phyloP scores from a whole-genome alignment of 2,329 filamentous ascomycete genomes.

The Aspergillus sp. region DNA sequence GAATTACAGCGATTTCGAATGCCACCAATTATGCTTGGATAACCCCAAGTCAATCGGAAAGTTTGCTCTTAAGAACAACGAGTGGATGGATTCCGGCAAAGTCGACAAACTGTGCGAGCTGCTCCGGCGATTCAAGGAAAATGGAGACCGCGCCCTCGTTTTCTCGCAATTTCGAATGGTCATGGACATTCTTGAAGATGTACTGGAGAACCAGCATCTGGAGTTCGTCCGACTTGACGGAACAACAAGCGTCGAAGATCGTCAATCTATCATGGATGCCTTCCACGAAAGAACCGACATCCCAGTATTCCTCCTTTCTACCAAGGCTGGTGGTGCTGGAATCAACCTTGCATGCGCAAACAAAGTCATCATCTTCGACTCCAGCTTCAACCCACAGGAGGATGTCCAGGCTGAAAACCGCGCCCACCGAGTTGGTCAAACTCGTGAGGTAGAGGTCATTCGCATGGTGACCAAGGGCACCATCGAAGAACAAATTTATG shows the following conservation, averaged over 20 bases:
- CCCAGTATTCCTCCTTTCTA: slow-evolving; percentile 88
- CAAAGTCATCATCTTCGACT: slow-evolving; percentile 97
- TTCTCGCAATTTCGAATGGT: slow-evolving; percentile 94
- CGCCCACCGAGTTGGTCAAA: slow-evolving; percentile 92
- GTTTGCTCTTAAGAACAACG: slow-evolving; percentile 58
- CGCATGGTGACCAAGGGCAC: slow-evolving; percentile 77
- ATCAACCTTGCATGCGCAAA: slow-evolving; percentile 96
- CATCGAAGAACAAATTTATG: slow-evolving; percentile 91
- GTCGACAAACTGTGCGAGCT: slow-evolving; percentile 77
- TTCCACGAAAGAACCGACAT: slow-evolving; percentile 77
- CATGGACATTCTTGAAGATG: slow-evolving; percentile 84
- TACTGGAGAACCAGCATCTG: slow-evolving; percentile 71
- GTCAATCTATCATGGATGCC: slow-evolving; percentile 83
- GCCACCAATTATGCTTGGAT: slow-evolving; percentile 58
- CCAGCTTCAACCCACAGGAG: slow-evolving; percentile 96
- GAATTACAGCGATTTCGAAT: slow-evolving; percentile 61
- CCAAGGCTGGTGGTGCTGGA: slow-evolving; percentile 91
- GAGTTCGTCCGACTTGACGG: slow-evolving; percentile 85
- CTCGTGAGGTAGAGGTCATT: slow-evolving; percentile 83
- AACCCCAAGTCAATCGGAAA: slow-evolving; percentile 54
- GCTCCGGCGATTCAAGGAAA: slow-evolving; percentile 68
- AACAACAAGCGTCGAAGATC: slow-evolving; percentile 73
- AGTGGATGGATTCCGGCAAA: slow-evolving; percentile 78
- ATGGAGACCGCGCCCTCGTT: slow-evolving; percentile 82
- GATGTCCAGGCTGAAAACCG: slow-evolving; percentile 98